Evolutionary conservation across 2,329 filamentous ascomycete genomes (phyloP), one percentile per base, ranked within the genome.

Genomic region (Aureobasidium sp.): DNA sequence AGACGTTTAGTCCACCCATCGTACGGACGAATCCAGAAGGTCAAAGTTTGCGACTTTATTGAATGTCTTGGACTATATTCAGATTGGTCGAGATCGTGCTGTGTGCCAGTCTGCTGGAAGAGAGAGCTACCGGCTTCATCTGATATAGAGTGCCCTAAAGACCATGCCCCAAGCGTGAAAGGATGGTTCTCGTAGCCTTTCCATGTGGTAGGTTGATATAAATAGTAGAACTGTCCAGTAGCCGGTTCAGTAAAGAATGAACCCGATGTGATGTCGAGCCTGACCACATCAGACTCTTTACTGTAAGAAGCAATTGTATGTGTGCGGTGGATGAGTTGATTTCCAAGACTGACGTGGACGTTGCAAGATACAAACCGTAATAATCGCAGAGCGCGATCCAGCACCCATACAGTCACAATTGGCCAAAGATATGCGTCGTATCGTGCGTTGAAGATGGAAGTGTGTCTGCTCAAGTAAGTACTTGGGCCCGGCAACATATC

Each of bases 351-450:
- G 11, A 69, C 71, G 29, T 82, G 70, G 11, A 82, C 42, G 42
- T 84, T 82, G 70, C 82, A 84, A 62, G 80, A 79, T 13, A 81
- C 64, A 11, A 84, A 72, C 1, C 86, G 82, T 0, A 78, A 61
- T 5, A 82, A 66, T 0, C 87, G 82, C 1, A 85, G 64, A 10
- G 82, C 56, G 3, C 87, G 80, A 62, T 89, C 87, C 1, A 81
- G 70, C 0, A 78, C 58, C 87, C 87, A 89, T 33, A 88, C 78
- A 15, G 75, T 73, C 4, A 81, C 74, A 3, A 83, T 84, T 0
- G 82, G 75, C 81, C 84, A 88, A 60, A 87, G 81, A 25, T 85
- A 81, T 11, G 73, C 71, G 61, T 87, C 82, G 66, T 82, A 88
- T 55, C 80, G 75, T 25, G 81, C 81, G 8, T 77, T 72, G 67